Base-by-base conservation (phyloP, 257 asterid genomes). In the Lavandula angustifolia region DNA sequence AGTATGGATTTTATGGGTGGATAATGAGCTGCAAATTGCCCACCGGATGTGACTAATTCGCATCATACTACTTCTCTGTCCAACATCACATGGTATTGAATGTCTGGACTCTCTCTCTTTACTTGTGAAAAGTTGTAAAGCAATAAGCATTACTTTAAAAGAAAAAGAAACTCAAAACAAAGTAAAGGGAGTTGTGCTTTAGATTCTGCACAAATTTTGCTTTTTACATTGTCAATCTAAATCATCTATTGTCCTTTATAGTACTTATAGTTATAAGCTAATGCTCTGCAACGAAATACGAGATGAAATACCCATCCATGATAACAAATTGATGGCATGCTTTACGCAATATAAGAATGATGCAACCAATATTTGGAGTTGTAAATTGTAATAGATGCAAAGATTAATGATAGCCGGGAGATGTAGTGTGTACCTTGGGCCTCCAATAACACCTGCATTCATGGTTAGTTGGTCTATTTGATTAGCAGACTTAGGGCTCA, bases 401-500 rank as follows among this genome's bases (percentile, higher is more conserved):
- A 41, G 9, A 27, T 11, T 54, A n/a, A n/a, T n/a, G 9, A 17
- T 9, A 9, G 34, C 13, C 6, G 42, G 37, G 51, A 29, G 3
- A 4, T 22, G 12, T 12, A 8, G 55, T 47, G 32, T 10, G 59
- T 83, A 84, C 90, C 87, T 81, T 44, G 79, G 84, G 53, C 80
- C 95, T 33, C 95, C 95, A 72, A 87, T 68, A 72, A 82, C 91
- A 17, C 95, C 95, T 27, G 85, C 85, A 38, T 84, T 84, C 79
- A 78, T 79, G 66, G 91, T 87, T 55, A 87, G 87, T 54, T 81
- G 88, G 49, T 80, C 83, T 12, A 87, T 70, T 46, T 60, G 66
- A 5, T 31, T 74, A 37, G 84, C 81, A 0, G 95, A 78, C 67
- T 82, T 80, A 7, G 91, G 75, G 69, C 69, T 84, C 35, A 77